Evolutionary conservation across 768 basidiomycete genomes (phyloP).

Genomic region (Leucosporidium creatinivorum): DNA sequence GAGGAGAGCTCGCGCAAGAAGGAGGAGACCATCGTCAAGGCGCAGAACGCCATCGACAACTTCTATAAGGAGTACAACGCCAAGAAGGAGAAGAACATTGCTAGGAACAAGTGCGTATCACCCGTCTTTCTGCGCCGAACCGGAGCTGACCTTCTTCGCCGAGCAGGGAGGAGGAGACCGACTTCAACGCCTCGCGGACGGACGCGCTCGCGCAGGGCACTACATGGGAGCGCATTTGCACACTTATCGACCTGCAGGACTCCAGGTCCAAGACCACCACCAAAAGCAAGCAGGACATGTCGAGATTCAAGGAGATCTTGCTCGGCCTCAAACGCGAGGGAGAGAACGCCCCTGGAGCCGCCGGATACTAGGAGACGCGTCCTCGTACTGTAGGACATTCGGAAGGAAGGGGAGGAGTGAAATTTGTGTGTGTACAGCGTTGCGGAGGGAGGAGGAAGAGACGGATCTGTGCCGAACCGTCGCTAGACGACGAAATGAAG

Average conservation of each 20-base stretch:
- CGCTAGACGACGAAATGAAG: no score
- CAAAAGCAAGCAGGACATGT: constrained; percentile 77
- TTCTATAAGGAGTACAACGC: constrained; percentile 81
- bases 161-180: constrained; percentile 73
- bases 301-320: constrained; percentile 86
- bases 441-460: no score
- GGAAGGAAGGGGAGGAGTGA: no score
- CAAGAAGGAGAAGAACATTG: constrained; percentile 82
- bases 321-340: constrained; percentile 84
- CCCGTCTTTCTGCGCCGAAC: not conserved
- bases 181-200: constrained; percentile 64
- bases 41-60: constrained; percentile 77
- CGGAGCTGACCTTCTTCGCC: not conserved
- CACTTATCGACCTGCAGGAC: constrained; percentile 78
- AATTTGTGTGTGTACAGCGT: no score
- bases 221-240: constrained; percentile 91
- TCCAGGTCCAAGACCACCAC: constrained; percentile 95
- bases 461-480: no score
- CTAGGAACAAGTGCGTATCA: constrained; percentile 81
- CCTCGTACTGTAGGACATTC: no score
- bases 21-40: constrained; percentile 73
- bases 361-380: constrained; percentile 58
- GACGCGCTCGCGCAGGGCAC: constrained; percentile 78
- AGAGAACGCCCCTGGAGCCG: constrained; percentile 82
- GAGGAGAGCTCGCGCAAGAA: constrained; percentile 66